A percentile compares a stretch with the other conserved stretches of the same genome.
Conservation (phyloP, 1,284 basidiomycete genomes). For the Fereydounia khargensis region DNA sequence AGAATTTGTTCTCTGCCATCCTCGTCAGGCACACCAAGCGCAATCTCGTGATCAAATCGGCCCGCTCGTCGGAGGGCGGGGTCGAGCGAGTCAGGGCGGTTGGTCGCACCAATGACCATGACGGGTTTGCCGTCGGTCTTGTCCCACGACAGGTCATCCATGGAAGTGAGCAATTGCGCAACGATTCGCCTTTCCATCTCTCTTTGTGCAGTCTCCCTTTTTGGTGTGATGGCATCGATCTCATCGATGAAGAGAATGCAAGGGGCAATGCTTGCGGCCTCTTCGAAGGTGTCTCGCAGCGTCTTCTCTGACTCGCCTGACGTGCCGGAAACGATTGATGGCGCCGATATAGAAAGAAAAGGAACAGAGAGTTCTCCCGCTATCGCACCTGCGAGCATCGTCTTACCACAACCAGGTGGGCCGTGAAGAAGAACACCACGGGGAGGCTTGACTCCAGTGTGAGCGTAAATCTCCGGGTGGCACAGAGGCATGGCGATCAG, state of each 20-base stretch:
- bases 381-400: constrained; percentile 64
- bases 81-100: constrained; percentile 90
- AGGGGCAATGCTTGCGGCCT: constrained; percentile 49
- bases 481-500: constrained; percentile 90
- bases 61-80: constrained; percentile 88
- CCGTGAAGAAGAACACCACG: constrained; percentile 92
- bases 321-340: constrained; percentile 93
- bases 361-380: constrained; percentile 78
- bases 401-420: constrained; percentile 92
- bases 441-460: constrained; percentile 88
- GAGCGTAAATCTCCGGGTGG: constrained; percentile 91
- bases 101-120: constrained; percentile 93
- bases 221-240: constrained; percentile 96
- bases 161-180: constrained; percentile 92
- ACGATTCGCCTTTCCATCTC: constrained; percentile 98
- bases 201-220: constrained; percentile 82
- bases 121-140: constrained; percentile 68
- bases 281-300: constrained; percentile 87
- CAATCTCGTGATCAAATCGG: constrained; percentile 94
- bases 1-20: constrained; percentile 65
- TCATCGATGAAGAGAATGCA: constrained; percentile 67
- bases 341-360: constrained; percentile 89
- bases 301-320: constrained; percentile 97
- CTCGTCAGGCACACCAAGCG: constrained; percentile 93
- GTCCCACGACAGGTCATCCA: constrained; percentile 90